Evolutionary conservation across 1,284 basidiomycete genomes (phyloP).

Genomic region (Takashimella tepidaria): DNA sequence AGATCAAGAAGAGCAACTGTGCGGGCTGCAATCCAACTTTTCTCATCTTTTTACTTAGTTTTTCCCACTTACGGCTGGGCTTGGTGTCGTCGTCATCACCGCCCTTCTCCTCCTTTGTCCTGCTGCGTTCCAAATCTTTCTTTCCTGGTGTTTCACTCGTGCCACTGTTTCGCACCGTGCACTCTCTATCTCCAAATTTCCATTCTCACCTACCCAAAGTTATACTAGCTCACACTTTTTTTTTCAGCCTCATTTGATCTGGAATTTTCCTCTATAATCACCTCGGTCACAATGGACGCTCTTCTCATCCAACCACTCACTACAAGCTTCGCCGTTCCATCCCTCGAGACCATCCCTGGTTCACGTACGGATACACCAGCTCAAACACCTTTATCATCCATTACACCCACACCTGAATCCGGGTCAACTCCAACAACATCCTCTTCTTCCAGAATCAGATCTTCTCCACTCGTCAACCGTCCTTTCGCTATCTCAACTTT

Average conservation of each 20-base stretch:
- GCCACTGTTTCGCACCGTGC: too few relatives aligned
- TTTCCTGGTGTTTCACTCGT: too few relatives aligned
- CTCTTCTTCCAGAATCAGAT: background rate
- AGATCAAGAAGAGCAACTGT: too few relatives aligned
- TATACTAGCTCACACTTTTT: too few relatives aligned
- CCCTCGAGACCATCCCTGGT: slow-evolving; percentile 23
- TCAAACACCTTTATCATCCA: background rate
- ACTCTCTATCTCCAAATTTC: too few relatives aligned
- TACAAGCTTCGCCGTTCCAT: slow-evolving; percentile 12
- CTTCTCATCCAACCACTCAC: slow-evolving; percentile 12
- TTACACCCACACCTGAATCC: background rate
- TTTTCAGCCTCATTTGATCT: too few relatives aligned
- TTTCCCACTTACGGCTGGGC: background rate
- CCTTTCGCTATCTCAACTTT: too few relatives aligned
- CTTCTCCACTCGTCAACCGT: background rate
- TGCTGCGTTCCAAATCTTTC: background rate
- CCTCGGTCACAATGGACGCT: slow-evolving; percentile 6
- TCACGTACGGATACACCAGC: slow-evolving; percentile 24
- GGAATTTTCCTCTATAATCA: background rate
- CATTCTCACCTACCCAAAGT: too few relatives aligned
- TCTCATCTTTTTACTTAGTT: background rate
- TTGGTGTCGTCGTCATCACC: background rate
- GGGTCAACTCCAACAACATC: background rate
- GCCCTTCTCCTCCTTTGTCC: background rate
- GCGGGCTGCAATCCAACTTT: too few relatives aligned